Percentiles rank a stretch among this genome's conserved stretches.
These are phyloP conservation scores for Penicillium bialowiezense DNA, from an alignment of 495 filamentous ascomycete species.

Conservation along the genomic window DNA sequence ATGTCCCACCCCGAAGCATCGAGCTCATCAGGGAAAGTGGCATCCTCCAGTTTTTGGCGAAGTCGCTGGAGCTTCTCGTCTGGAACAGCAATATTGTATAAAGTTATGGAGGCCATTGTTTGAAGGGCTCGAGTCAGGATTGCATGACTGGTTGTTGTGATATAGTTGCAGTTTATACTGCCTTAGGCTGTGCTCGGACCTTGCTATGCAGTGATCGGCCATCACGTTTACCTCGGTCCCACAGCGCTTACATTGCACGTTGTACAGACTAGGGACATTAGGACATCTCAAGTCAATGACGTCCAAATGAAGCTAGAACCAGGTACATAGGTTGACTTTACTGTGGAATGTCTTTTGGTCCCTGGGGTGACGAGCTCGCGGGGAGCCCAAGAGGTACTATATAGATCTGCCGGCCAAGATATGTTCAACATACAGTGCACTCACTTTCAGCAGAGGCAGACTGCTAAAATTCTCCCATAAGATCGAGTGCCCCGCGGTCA, in stretches of 20 bases:
- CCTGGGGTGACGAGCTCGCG: too few relatives aligned
- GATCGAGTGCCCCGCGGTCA: too few relatives aligned
- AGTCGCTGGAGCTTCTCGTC: slow-evolving; percentile 37
- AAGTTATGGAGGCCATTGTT: slow-evolving; percentile 13
- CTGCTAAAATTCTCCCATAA: too few relatives aligned
- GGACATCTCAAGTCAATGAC: too few relatives aligned
- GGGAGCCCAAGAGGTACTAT: too few relatives aligned
- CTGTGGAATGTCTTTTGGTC: too few relatives aligned
- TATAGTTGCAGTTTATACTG: background rate
- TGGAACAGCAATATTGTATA: slow-evolving; percentile 43
- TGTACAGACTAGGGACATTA: background rate
- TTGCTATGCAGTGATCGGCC: background rate
- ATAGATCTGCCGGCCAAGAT: too few relatives aligned
- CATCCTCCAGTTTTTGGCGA: slow-evolving; percentile 38
- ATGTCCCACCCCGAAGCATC: slow-evolving; percentile 44
- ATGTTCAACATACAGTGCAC: too few relatives aligned
- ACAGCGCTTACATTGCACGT: background rate
- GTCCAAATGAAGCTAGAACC: background rate
- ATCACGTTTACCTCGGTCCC: slow-evolving; percentile 7
- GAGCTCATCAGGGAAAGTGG: slow-evolving; percentile 47
- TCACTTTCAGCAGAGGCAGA: too few relatives aligned
- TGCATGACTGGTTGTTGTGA: background rate
- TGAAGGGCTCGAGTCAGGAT: background rate
- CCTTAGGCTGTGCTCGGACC: background rate
- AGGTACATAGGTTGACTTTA: too few relatives aligned